phyloP scores from a whole-genome alignment of 2,329 filamentous ascomycete species.

The Capronia coronata region DNA sequence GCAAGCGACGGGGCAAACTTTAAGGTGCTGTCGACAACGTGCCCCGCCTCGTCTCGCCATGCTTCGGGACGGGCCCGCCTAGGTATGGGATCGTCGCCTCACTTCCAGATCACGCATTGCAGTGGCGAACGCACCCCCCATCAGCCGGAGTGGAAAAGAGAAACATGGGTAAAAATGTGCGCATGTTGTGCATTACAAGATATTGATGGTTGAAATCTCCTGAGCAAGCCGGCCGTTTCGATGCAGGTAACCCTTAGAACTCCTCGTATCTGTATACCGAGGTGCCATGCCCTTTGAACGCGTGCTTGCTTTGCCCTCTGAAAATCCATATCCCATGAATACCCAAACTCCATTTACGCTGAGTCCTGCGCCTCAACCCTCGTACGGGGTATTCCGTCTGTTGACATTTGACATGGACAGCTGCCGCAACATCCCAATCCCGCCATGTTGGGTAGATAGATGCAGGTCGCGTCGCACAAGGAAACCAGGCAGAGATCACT shows the following conservation, averaged over 20 bases:
- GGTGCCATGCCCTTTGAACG: not conserved
- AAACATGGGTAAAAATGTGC: not conserved
- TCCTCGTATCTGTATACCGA: not conserved
- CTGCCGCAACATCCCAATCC: constrained; percentile 5
- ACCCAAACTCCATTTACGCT: constrained; percentile 16
- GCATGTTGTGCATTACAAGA: not conserved
- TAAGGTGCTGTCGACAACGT: no score
- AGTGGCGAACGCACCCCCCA: not conserved
- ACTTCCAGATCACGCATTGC: not conserved
- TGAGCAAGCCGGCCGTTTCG: not conserved
- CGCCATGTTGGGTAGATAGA: not conserved
- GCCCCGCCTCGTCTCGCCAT: not conserved
- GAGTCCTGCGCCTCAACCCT: constrained; percentile 12
- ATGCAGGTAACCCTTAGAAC: constrained; percentile 1
- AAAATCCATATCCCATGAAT: not conserved
- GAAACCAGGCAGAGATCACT: not conserved
- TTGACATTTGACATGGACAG: not conserved
- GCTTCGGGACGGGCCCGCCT: no score
- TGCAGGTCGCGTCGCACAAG: not conserved
- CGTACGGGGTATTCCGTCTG: constrained; percentile 2
- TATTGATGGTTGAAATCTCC: not conserved
- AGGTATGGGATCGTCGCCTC: not conserved
- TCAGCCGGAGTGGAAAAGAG: not conserved
- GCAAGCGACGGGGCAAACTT: no score
- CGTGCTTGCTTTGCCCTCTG: not conserved